Base-by-base conservation (phyloP, 345 rosid species). In the Sapria himalayana region DNA sequence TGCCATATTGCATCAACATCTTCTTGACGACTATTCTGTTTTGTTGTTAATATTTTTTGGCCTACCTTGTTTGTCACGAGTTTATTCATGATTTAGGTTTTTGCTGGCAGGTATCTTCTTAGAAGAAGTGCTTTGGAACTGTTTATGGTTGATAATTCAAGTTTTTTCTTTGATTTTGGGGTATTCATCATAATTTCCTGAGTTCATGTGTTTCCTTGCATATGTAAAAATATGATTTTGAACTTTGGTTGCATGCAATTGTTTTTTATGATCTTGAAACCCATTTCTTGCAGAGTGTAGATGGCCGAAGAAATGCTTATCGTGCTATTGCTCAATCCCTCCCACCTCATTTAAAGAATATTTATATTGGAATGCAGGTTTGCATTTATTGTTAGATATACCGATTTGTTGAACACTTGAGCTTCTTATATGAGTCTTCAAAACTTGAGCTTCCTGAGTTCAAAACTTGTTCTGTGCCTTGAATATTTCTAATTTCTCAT, bases 331-430 rank as follows among this genome's bases (percentile, higher is more conserved):
- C 79, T 48, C 99, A 91, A 64, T 71, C 64, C 29, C 70, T 47
- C 24, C 99, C 99, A 45, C 81, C 89, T 61, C 81, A 77, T 64
- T 57, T 91, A 45, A 91, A 78, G 69, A 73, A 91, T 55, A 65
- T 91, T 54, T 81, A 91, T 67, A 65, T 91, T 35, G 92, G 93
- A 29, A 84, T 95, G 37, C 99, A 84, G 99, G 99, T 91, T 67
- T 67, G 43, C 52, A 29, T 35, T 37, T 41, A 14, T 15, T 25
- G 27, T 27, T n/a, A n/a, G n/a, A n/a, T n/a, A n/a, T n/a, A n/a
- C n/a, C n/a, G n/a, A n/a, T n/a, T n/a, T n/a, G n/a, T n/a, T n/a
- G n/a, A n/a, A n/a, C n/a, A n/a, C n/a, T n/a, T n/a, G n/a, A n/a
- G n/a, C n/a, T n/a, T n/a, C n/a, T n/a, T n/a, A n/a, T n/a, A n/a